Base-by-base conservation (phyloP, 2,329 filamentous ascomycete genomes). In the Exophiala lecanii-corni region DNA sequence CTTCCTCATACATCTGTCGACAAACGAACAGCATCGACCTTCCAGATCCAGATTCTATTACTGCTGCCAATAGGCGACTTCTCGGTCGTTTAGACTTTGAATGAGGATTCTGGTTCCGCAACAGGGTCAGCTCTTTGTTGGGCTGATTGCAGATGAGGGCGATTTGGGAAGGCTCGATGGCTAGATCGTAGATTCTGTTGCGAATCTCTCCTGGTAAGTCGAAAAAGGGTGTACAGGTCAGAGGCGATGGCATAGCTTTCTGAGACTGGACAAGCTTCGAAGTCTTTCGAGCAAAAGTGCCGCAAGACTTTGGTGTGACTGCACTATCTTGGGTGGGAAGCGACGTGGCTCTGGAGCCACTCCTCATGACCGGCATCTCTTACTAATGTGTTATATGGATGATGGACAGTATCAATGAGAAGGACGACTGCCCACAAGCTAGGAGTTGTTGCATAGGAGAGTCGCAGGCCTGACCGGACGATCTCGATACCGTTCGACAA, bases 141-240 rank as follows among this genome's bases (percentile, higher is more conserved):
- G 54, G 52, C 21, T 51, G 46, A 39, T 38, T 55, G 23, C 34
- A 41, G 6, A 34, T 32, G 34, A 56, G 34, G 12, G 48, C 36
- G 10, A 53, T 45, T 13, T 42, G 47, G 37, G 43, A 45, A 20
- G 48, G 28, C 3, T 70, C 62, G 50, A 87, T 82, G 50, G 81
- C 73, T 53, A 79, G 70, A 28, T 70, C 73, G 59, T 88, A 89
- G 9, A 89, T 75, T 55, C 79, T 77, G 46, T 83, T 68, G 5
- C 85, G 80, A 20, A 89, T 62, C 58, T 89, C 85, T 0, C 77
- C 73, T 0, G 85, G 84, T 1, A 89, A 67, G 20, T 75, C 68
- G 45, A 88, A 71, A 60, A 89, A 84, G n/a, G n/a, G n/a, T n/a
- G n/a, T n/a, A n/a, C n/a, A n/a, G n/a, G n/a, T n/a, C n/a, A n/a